phyloP scores from a whole-genome alignment of 164 flowering plant genomes.

The grape (Vitis vinifera) region DNA sequence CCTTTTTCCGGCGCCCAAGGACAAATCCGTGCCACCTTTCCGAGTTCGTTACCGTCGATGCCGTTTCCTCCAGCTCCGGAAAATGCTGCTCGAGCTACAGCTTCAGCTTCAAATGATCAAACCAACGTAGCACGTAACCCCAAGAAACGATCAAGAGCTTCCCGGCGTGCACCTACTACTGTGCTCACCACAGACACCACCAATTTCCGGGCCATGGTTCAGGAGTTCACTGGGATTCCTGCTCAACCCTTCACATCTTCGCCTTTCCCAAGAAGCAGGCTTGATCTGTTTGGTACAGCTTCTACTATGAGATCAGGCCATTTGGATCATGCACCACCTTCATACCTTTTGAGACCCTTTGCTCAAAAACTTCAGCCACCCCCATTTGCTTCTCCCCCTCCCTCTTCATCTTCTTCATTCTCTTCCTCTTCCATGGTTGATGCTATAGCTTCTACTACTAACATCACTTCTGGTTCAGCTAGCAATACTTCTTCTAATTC shows the following conservation, averaged over 20 bases:
- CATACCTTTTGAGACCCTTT: conserved; percentile 27
- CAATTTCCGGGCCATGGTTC: conserved; percentile 75
- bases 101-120: conserved; percentile 14
- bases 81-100: conserved; percentile 4
- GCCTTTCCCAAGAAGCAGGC: conserved; percentile 32
- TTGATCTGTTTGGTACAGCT: conserved; percentile 21
- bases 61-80: conserved; percentile 5
- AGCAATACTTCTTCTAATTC: conserved; percentile 2
- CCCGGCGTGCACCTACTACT: conserved; percentile 63
- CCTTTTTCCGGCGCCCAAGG: conserved; percentile 3
- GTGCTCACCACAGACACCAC: conserved; percentile 68
- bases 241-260: conserved; percentile 50
- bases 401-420: background rate
- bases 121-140: conserved; percentile 35
- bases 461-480: conserved; percentile 1
- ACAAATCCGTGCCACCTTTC: conserved; percentile 9
- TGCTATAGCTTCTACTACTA: conserved; percentile 13
- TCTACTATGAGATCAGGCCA: background rate
- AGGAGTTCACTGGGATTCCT: conserved; percentile 73
- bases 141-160: conserved; percentile 60
- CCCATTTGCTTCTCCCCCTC: conserved; percentile 1
- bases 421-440: conserved; percentile 8
- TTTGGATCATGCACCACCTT: conserved; percentile 1
- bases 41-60: background rate
- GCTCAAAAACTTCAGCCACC: conserved; percentile 23